phyloP scores from a whole-genome alignment of 108 stramenopile genomes.

The Chaetoceros tenuissimus region DNA sequence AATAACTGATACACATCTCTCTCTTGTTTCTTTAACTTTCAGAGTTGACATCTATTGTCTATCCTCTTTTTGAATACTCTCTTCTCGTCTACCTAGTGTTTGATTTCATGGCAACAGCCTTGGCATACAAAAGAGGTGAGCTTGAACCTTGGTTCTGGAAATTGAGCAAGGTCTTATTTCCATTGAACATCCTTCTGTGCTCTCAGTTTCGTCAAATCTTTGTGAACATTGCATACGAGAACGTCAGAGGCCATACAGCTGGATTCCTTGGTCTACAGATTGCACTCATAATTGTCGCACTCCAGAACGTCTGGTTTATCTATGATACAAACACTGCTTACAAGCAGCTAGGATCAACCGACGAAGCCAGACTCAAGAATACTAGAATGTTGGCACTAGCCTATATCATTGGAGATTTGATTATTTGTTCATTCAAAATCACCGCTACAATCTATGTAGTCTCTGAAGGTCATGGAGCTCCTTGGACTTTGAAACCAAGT shows the following conservation, averaged over 20 bases:
- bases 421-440: too few relatives aligned
- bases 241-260: slow-evolving; percentile 1
- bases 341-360: too few relatives aligned
- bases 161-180: slow-evolving; percentile 3
- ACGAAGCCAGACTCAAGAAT: too few relatives aligned
- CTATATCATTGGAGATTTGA: too few relatives aligned
- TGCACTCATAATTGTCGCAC: slow-evolving; percentile 2
- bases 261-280: slow-evolving; percentile 15
- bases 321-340: too few relatives aligned
- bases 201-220: slow-evolving; percentile 17
- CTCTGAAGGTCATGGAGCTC: too few relatives aligned
- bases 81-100: slow-evolving; percentile 14
- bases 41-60: slow-evolving; percentile 9
- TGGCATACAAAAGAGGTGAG: slow-evolving; percentile 11
- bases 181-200: slow-evolving; percentile 5
- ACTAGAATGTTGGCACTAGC: too few relatives aligned
- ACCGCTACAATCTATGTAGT: too few relatives aligned
- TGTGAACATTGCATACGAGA: slow-evolving; percentile 11
- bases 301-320: slow-evolving; percentile 5
- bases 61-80: slow-evolving; percentile 20
- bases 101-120: too few relatives aligned
- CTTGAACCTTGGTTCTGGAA: slow-evolving; percentile 6
- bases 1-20: too few relatives aligned
- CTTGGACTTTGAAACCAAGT: too few relatives aligned
- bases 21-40: too few relatives aligned